These are phyloP conservation scores for Phytophthora podocarpi DNA, from an alignment of 352 stramenopile genomes.

Conservation along the genomic window DNA sequence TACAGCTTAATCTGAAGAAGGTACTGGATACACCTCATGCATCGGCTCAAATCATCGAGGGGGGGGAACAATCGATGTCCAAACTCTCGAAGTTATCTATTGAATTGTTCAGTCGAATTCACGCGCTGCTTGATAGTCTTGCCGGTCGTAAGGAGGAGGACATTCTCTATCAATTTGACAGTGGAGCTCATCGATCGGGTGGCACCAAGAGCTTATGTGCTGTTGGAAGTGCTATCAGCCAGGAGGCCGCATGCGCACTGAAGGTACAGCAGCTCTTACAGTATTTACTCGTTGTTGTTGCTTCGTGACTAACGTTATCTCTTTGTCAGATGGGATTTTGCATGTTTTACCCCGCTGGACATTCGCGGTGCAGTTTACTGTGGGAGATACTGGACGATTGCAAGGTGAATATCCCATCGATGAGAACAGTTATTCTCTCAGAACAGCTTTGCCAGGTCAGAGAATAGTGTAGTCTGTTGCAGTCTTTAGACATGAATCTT, in stretches of 20 bases:
- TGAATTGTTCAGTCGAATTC: slow-evolving; percentile 19
- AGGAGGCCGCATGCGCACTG: slow-evolving; percentile 46
- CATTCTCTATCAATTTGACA: slow-evolving; percentile 8
- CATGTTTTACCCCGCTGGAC: slow-evolving; percentile 45
- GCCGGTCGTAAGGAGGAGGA: slow-evolving; percentile 2
- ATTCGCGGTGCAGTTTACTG: slow-evolving; percentile 16
- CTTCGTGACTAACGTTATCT: background rate
- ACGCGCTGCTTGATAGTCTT: slow-evolving; percentile 26
- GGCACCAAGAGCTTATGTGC: background rate
- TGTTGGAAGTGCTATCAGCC: slow-evolving; percentile 33
- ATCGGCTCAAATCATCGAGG: background rate
- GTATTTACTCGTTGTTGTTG: background rate
- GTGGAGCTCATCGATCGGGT: background rate
- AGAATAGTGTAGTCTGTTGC: background rate
- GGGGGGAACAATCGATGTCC: background rate
- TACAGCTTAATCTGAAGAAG: slow-evolving; percentile 55
- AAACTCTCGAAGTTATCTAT: background rate
- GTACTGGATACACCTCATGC: background rate
- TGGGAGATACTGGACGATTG: slow-evolving; percentile 26
- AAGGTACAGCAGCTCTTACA: slow-evolving; percentile 33
- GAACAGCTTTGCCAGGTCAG: slow-evolving; percentile 31
- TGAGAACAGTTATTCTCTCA: slow-evolving; percentile 33
- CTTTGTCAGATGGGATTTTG: slow-evolving; percentile 51
- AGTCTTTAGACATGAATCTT: background rate
- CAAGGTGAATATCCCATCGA: slow-evolving; percentile 13